phyloP scores from a whole-genome alignment of 306 rosid species.

The Acacia acuminata region DNA sequence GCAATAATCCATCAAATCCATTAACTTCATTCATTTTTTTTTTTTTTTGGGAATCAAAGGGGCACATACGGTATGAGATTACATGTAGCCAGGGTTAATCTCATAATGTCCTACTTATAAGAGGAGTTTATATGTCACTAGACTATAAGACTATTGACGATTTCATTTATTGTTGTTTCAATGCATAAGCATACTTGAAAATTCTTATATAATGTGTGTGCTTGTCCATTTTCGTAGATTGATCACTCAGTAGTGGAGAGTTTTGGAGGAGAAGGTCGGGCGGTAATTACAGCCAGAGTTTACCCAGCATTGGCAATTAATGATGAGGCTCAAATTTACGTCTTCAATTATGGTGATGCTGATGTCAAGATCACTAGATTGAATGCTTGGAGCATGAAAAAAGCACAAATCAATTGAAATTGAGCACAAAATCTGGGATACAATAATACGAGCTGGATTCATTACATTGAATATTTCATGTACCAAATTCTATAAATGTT shows the following conservation, averaged over 20 bases:
- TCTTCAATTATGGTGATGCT: conserved; percentile 57
- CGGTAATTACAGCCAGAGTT: conserved; percentile 65
- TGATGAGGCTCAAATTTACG: conserved; percentile 39
- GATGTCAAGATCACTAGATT: conserved; percentile 44
- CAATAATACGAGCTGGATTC: background rate
- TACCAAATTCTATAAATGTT: background rate
- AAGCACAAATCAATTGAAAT: conserved; percentile 41
- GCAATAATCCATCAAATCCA: background rate
- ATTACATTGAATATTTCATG: background rate
- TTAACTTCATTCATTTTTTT: too few relatives aligned
- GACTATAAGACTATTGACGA: too few relatives aligned
- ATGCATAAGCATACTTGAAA: background rate
- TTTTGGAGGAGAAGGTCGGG: conserved; percentile 64
- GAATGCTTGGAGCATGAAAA: conserved; percentile 71
- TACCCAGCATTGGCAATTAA: conserved; percentile 62
- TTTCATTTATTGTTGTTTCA: background rate
- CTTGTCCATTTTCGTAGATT: conserved; percentile 39
- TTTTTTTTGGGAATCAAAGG: too few relatives aligned
- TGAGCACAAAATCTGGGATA: background rate
- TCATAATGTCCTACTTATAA: too few relatives aligned
- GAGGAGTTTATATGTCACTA: too few relatives aligned
- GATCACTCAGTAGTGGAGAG: conserved; percentile 76
- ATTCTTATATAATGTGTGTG: background rate
- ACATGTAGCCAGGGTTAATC: too few relatives aligned
- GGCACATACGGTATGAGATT: too few relatives aligned